These are phyloP conservation scores for Ceriops tagal DNA, from an alignment of 345 rosid genomes.

Conservation along the genomic window DNA sequence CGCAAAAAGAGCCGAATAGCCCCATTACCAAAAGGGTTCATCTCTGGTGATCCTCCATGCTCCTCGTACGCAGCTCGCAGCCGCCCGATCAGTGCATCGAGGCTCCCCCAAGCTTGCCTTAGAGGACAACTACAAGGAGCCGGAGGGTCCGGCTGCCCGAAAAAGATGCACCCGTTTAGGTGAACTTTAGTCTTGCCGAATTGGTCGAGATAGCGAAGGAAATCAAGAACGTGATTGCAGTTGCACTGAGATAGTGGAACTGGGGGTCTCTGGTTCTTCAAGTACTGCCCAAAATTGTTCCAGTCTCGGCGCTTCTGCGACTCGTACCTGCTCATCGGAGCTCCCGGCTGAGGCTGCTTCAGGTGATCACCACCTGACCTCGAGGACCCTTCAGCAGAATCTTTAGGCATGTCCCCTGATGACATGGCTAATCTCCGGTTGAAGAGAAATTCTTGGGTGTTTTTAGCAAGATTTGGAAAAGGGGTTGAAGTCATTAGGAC, in stretches of 20 bases:
- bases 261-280: conserved; percentile 70
- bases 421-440: conserved; percentile 18
- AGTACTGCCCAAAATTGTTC: conserved; percentile 84
- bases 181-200: conserved; percentile 88
- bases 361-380: conserved; percentile 34
- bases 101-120: conserved; percentile 89
- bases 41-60: conserved; percentile 61
- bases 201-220: conserved; percentile 72
- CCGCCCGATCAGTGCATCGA: conserved; percentile 83
- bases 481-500: neutral
- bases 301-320: conserved; percentile 82
- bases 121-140: conserved; percentile 80
- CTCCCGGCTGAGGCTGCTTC: conserved; percentile 23
- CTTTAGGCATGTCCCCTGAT: conserved; percentile 31
- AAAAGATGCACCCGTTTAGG: conserved; percentile 61
- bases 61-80: conserved; percentile 84
- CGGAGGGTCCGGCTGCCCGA: conserved; percentile 83
- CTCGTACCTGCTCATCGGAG: conserved; percentile 71
- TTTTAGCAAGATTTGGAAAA: conserved; percentile 24
- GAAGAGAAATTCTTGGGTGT: conserved; percentile 17
- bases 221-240: conserved; percentile 66
- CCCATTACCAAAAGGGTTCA: conserved; percentile 75
- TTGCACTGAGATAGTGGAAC: conserved; percentile 48
- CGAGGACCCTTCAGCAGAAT: conserved; percentile 41
- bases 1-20: conserved; percentile 66